Evolutionary conservation across 1,284 basidiomycete species (phyloP).

Genomic region (Tausonia pullulans): DNA sequence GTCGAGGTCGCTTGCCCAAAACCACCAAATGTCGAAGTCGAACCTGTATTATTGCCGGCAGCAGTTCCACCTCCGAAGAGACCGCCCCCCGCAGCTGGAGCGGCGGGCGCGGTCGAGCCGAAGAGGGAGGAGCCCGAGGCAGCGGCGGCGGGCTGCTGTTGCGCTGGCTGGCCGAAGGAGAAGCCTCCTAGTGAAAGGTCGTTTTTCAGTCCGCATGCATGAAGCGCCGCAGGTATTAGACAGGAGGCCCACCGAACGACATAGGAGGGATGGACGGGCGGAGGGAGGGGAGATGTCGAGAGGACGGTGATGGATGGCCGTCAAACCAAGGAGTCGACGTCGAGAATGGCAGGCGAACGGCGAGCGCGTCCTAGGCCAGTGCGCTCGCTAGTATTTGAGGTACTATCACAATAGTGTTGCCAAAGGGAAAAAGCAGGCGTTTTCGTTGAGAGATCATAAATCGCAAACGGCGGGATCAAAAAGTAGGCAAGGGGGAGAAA

Average conservation of each 20-base stretch:
- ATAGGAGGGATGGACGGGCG: neutral
- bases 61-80: constrained; percentile 7
- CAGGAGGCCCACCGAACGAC: neutral
- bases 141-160: neutral
- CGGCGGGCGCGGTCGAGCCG: constrained; percentile 9
- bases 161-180: neutral
- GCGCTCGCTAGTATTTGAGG: too few species aligned
- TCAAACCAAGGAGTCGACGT: too few species aligned
- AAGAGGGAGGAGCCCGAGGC: constrained; percentile 6
- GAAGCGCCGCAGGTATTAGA: neutral
- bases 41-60: neutral
- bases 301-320: too few species aligned
- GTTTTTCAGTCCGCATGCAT: neutral
- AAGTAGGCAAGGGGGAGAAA: too few species aligned
- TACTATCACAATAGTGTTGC: too few species aligned
- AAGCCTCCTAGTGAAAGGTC: neutral
- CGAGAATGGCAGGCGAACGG: too few species aligned
- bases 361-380: too few species aligned
- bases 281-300: neutral
- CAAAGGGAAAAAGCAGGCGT: too few species aligned
- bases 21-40: neutral
- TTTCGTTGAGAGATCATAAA: too few species aligned
- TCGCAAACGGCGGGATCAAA: too few species aligned
- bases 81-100: neutral
- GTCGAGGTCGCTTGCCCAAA: neutral